Base-by-base conservation (phyloP, 169 alveolate species). In the Plasmodium sp. region DNA sequence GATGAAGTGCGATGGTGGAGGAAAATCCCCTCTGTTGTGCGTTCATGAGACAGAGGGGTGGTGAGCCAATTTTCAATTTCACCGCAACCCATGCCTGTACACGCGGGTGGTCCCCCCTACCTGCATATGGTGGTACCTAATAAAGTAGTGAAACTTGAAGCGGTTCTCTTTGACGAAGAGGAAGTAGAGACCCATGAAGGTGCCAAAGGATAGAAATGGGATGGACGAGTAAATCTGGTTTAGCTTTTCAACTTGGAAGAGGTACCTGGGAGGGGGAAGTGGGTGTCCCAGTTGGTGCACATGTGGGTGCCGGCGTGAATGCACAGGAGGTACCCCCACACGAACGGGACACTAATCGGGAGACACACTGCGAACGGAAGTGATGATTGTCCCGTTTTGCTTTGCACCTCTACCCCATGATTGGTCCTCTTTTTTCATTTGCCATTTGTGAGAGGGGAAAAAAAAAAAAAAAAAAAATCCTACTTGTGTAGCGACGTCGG, bases 101-200 rank as follows among this genome's bases (percentile, higher is more conserved):
- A 3, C 16, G 3, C 0, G 12, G 33, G 6, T 67, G 5, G 5
- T 67, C 14, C 5, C 7, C 31, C 83, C 6, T 88, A 88, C 94
- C 82, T 88, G 90, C 94, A 88, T 88, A 43, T 88, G 94, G 36
- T 88, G 94, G 72, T 80, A 88, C 43, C 72, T 88, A 41, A 88
- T 88, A 6, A 88, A 88, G 51, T 88, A 88, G 27, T 88, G 94
- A 81, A 88, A 88, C 51, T 88, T 88, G 83, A 88, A 88, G 51
- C 82, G 81, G 72, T 88, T 88, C 36, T 88, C 94, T 34, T 88
- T 88, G 72, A 88, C 94, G 73, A 88, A 88, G 9, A 88, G 54
- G 73, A 88, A 88, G 56, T 88, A 88, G 51, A 88, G 73, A 9
- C 94, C 88, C 94, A 80, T 88, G 58, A 88, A 88, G 18, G 94